A percentile compares a stretch with the other conserved stretches of the same genome.
Evolutionary conservation across 2,329 filamentous ascomycete genomes (phyloP).

Genomic region (Diaporthe humulicola): DNA sequence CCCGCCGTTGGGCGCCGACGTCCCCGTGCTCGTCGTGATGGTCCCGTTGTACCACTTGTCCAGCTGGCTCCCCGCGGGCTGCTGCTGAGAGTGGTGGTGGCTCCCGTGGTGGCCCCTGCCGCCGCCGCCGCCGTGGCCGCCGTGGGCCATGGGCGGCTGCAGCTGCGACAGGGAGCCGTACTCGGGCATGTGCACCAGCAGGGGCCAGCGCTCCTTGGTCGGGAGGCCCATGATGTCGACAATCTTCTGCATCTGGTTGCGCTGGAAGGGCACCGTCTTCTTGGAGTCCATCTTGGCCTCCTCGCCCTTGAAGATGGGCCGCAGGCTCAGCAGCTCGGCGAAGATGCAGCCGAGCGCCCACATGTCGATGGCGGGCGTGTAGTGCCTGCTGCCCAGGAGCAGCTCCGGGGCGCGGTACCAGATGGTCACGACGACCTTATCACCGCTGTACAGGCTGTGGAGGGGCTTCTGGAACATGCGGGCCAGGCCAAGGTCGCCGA

Average conservation of each 20-base stretch:
- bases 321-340: slow-evolving; percentile 88
- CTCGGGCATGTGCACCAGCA: slow-evolving; percentile 88
- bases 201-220: slow-evolving; percentile 88
- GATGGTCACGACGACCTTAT: slow-evolving; percentile 98
- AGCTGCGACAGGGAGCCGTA: slow-evolving; percentile 77
- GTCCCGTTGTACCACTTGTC: slow-evolving; percentile 86
- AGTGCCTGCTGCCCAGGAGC: slow-evolving; percentile 92
- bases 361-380: slow-evolving; percentile 95
- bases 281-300: slow-evolving; percentile 99
- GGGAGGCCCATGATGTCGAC: slow-evolving; percentile 96
- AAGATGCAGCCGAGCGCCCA: slow-evolving; percentile 99
- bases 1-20: slow-evolving; percentile 54
- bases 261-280: slow-evolving; percentile 96
- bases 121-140: slow-evolving; percentile 38
- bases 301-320: slow-evolving; percentile 98
- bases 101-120: slow-evolving; percentile 60
- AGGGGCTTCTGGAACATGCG: slow-evolving; percentile 94
- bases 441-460: slow-evolving; percentile 90
- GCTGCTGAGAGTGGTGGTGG: slow-evolving; percentile 60
- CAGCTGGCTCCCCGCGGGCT: slow-evolving; percentile 63
- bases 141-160: slow-evolving; percentile 62
- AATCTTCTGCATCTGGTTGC: slow-evolving; percentile 99
- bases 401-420: slow-evolving; percentile 98
- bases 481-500: slow-evolving; percentile 93
- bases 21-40: slow-evolving; percentile 70